A percentile compares a stretch with the other conserved stretches of the same genome.
Conservation (phyloP, 805 yeast genomes). For the Suhomyces canberraensis region DNA sequence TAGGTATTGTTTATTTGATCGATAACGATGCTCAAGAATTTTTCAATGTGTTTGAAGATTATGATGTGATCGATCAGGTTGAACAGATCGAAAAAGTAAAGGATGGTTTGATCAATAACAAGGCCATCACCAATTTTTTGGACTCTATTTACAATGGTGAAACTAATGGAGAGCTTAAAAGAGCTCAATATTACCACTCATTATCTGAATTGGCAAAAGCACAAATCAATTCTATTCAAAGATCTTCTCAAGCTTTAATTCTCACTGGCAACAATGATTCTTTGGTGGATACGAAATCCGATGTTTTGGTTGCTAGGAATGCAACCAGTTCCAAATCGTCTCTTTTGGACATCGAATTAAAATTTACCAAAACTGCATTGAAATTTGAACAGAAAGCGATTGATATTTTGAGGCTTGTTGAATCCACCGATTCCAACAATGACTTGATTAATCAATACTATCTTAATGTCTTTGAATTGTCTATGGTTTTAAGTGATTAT, state of each 20-base stretch:
- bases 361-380: constrained; percentile 18
- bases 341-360: constrained; percentile 9
- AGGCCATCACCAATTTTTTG: constrained; percentile 19
- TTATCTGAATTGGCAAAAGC: constrained; percentile 23
- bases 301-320: constrained; percentile 7
- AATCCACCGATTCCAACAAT: constrained; percentile 4
- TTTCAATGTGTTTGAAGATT: constrained; percentile 20
- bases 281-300: constrained; percentile 3
- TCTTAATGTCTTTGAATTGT: constrained; percentile 23
- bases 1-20: constrained; percentile 33
- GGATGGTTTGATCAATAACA: constrained; percentile 12
- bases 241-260: constrained; percentile 2
- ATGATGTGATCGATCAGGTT: constrained; percentile 9
- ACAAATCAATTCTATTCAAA: constrained; percentile 10
- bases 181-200: constrained; percentile 29
- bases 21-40: constrained; percentile 24
- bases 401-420: constrained; percentile 10
- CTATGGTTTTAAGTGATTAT: constrained; percentile 20
- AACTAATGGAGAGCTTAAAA: constrained; percentile 10
- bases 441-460: constrained; percentile 14
- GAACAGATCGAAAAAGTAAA: constrained; percentile 11
- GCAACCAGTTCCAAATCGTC: constrained; percentile 1
- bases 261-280: constrained; percentile 7
- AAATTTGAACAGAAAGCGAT: constrained; percentile 27
- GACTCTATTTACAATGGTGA: constrained; percentile 16